A percentile compares a stretch with the other conserved stretches of the same genome.
Conservation (phyloP, 139 green algal species). For the Chlorokybus atmophyticus region DNA sequence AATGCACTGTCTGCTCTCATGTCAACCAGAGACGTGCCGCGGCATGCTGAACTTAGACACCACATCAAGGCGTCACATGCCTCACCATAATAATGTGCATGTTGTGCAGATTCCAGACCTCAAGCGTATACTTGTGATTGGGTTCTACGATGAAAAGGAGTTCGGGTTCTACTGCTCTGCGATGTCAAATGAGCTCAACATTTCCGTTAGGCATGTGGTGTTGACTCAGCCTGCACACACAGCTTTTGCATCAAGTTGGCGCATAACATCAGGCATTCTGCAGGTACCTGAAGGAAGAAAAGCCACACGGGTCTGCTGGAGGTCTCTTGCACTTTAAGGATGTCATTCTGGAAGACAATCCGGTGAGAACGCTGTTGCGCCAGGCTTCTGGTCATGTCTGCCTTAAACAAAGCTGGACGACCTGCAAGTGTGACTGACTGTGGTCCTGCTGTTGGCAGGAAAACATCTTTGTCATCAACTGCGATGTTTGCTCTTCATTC, state of each 20-base stretch:
- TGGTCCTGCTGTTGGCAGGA: neutral
- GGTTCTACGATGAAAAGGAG: conserved; percentile 37
- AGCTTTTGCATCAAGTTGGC: no score
- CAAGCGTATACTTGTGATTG: conserved; percentile 22
- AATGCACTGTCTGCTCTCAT: no score
- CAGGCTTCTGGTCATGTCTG: neutral
- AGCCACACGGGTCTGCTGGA: conserved; percentile 23
- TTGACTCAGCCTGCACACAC: neutral
- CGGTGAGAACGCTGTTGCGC: conserved; percentile 7
- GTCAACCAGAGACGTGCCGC: no score
- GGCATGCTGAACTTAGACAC: no score
- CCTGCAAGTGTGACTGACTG: neutral
- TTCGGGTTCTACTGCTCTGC: conserved; percentile 26
- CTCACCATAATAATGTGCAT: no score
- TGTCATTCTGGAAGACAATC: conserved; percentile 25
- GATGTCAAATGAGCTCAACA: conserved; percentile 24
- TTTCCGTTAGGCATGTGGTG: conserved; percentile 23
- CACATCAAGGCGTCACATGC: no score
- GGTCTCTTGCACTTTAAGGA: conserved; percentile 29
- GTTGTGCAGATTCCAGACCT: conserved; percentile 33
- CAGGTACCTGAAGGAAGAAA: conserved; percentile 28
- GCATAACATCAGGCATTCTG: no score
- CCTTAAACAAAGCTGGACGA: neutral
- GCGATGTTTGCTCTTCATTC: conserved; percentile 35
- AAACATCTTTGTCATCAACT: conserved; percentile 34